Evolutionary conservation across 2,329 filamentous ascomycete species (phyloP).

Genomic region (Blastomyces percursus): DNA sequence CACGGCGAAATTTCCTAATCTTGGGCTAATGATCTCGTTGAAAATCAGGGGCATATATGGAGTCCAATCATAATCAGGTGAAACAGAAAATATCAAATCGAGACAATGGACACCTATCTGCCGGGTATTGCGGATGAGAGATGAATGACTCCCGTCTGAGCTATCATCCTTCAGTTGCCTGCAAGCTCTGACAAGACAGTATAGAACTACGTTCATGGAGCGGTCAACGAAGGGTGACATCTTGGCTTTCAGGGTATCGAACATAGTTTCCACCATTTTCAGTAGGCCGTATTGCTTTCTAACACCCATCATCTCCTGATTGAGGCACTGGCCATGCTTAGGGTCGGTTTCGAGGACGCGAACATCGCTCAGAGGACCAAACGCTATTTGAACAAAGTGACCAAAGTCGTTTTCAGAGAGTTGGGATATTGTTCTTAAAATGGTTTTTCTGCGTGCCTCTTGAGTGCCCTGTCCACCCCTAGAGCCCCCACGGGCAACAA

Average conservation of each 20-base stretch:
- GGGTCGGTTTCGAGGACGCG: slow-evolving; percentile 44
- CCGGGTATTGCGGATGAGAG: slow-evolving; percentile 40
- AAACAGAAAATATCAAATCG: slow-evolving; percentile 64
- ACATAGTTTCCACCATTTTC: slow-evolving; percentile 80
- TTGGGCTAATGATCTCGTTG: slow-evolving; percentile 62
- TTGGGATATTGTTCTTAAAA: slow-evolving; percentile 67
- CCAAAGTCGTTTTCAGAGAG: slow-evolving; percentile 63
- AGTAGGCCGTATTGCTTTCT: slow-evolving; percentile 84
- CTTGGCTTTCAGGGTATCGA: slow-evolving; percentile 69
- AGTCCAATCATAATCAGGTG: slow-evolving; percentile 59
- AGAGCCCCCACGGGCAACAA: slow-evolving; percentile 69
- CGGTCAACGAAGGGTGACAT: slow-evolving; percentile 56
- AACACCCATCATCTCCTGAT: slow-evolving; percentile 49
- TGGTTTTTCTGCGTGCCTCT: slow-evolving; percentile 60
- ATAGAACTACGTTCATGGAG: slow-evolving; percentile 66
- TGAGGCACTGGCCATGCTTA: slow-evolving; percentile 44
- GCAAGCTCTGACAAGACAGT: slow-evolving; percentile 64
- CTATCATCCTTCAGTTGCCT: slow-evolving; percentile 32
- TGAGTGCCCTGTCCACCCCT: slow-evolving; percentile 70
- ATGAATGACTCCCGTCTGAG: slow-evolving; percentile 18
- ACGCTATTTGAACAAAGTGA: slow-evolving; percentile 72
- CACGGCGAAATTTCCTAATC: slow-evolving; percentile 63
- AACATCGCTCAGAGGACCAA: slow-evolving; percentile 56
- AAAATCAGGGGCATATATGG: slow-evolving; percentile 61
- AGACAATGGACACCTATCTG: slow-evolving; percentile 66